Percentiles rank a stretch among this genome's conserved stretches.
These are phyloP conservation scores for Trifolium subterraneum DNA, from an alignment of 306 rosid species.

Conservation along the genomic window DNA sequence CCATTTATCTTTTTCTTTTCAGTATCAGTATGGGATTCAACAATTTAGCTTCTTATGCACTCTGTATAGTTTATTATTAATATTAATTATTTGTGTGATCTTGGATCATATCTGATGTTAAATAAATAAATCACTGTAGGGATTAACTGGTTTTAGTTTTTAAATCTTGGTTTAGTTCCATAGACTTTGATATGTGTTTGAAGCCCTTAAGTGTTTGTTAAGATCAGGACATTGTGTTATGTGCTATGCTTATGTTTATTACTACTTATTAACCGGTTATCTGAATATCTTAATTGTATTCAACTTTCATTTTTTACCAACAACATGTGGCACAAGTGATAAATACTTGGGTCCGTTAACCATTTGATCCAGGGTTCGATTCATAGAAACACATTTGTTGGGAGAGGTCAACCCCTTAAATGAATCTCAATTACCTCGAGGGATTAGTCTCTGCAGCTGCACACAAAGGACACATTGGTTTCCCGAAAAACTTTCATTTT, in stretches of 20 bases:
- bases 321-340: too few relatives aligned
- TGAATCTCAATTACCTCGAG: too few relatives aligned
- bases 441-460: too few relatives aligned
- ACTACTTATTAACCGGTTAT: not conserved
- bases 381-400: too few relatives aligned
- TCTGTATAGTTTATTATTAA: not conserved
- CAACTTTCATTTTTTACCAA: not conserved
- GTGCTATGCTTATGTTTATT: constrained; percentile 5
- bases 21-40: not conserved
- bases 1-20: not conserved
- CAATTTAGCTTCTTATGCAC: constrained; percentile 32
- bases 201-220: constrained; percentile 1
- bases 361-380: too few relatives aligned
- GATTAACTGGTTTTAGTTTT: constrained; percentile 28
- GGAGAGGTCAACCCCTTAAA: too few relatives aligned
- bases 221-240: constrained; percentile 1
- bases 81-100: constrained; percentile 28
- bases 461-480: too few relatives aligned
- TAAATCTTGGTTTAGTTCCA: constrained; percentile 16
- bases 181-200: constrained; percentile 2
- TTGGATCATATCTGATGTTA: not conserved
- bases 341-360: too few relatives aligned
- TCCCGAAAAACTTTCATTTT: not conserved
- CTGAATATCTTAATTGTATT: not conserved
- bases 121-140: not conserved